Evolutionary conservation across 208 protist genomes (phyloP), one percentile per base, ranked within the genome.

Genomic region (Polymyxa betae): DNA sequence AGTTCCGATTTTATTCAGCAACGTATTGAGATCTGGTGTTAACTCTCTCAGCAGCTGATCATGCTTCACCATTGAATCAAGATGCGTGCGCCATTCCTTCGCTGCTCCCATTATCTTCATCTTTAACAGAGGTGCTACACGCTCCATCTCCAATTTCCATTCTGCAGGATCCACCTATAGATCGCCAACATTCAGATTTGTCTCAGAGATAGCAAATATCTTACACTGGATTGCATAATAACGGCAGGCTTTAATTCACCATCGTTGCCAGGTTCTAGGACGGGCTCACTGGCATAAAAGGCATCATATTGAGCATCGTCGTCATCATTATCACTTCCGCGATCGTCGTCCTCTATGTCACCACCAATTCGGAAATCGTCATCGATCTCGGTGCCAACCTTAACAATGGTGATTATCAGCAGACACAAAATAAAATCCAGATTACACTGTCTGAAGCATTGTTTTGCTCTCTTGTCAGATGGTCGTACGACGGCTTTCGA

Each of bases 81-180:
- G 72, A 43, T 82, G 72, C 16, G 72, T 82, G 5, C 72, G 5
- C 72, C 72, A 82, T 82, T 82, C 72, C 40, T 82, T 82, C 16
- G 72, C 72, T 20, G 16, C n/a, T n/a, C 35, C n/a, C 72, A 35
- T 40, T n/a, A 45, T 82, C 35, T 43, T 43, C 72, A 82, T 12
- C 40, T 82, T 82, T 16, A 82, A n/a, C n/a, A 82, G n/a, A 20
- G 72, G 72, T 35, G 72, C 72, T 16, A 82, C 72, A 5, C 72
- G 5, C 35, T 82, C 72, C n/a, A 82, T 5, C 40, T 82, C 72
- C 12, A 82, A 43, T 43, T 82, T 82, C 72, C 72, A 82, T 82
- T 82, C 72, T n/a, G 72, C n/a, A 5, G 72, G 72, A 43, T 82
- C 72, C n/a, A 82, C 72, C 72, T 82, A n/a, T 82, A n/a, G 5